Percentiles rank a stretch among this genome's conserved stretches.
phyloP scores from a whole-genome alignment of 441 rosid genomes.

The Croton laevigatus region DNA sequence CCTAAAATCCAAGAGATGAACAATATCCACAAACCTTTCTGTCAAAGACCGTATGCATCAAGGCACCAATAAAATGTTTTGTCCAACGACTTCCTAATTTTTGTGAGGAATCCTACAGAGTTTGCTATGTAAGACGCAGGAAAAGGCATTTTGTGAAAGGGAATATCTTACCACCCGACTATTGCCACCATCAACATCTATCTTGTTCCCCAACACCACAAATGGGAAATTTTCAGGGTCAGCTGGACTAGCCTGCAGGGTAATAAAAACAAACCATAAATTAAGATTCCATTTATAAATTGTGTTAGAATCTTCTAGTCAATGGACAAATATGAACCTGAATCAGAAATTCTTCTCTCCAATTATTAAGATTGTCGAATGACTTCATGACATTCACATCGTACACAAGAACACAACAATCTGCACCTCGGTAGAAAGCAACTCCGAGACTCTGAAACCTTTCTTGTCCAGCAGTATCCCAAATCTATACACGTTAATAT shows the following conservation, averaged over 20 bases:
- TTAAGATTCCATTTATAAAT: background rate
- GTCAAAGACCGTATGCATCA: background rate
- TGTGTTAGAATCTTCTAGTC: background rate
- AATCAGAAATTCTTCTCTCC: constrained; percentile 84
- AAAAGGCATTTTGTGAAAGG: constrained; percentile 9
- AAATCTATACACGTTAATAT: constrained; percentile 41
- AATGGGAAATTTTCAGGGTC: constrained; percentile 90
- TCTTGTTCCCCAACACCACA: constrained; percentile 83
- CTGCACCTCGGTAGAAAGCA: constrained; percentile 73
- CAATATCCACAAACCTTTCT: constrained; percentile 18
- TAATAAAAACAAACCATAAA: constrained; percentile 18
- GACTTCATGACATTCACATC: constrained; percentile 88
- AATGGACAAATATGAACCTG: constrained; percentile 42
- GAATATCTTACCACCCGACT: constrained; percentile 62
- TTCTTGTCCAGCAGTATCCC: constrained; percentile 80
- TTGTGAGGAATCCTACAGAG: background rate
- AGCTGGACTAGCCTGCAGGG: constrained; percentile 72
- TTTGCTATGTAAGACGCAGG: background rate
- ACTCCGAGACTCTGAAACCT: constrained; percentile 45
- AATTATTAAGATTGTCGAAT: constrained; percentile 77
- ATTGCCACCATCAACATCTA: constrained; percentile 66
- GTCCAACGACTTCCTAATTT: background rate
- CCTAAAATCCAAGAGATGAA: constrained; percentile 33
- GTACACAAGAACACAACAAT: constrained; percentile 49
- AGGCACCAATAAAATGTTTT: background rate